Evolutionary conservation across 108 stramenopile species (phyloP), one percentile per base, ranked within the genome.

Genomic region (Discostella stelligeroides): DNA sequence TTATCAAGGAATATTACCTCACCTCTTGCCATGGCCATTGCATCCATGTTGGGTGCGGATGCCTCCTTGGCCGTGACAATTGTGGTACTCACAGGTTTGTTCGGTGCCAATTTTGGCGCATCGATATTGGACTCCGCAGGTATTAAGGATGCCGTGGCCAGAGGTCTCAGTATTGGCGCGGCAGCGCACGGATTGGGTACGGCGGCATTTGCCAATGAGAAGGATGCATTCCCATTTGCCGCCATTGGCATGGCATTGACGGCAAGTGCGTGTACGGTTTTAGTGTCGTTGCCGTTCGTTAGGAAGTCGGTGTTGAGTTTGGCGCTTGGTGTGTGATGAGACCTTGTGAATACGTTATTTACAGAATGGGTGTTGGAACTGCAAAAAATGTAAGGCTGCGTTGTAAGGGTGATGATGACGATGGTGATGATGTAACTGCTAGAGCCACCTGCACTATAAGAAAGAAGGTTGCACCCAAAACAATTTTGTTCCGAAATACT

Each of bases 131-230:
- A 92, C 65, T 45, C 80, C 2, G 61, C 85, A 24, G 91, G 91
- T 5, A 86, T 97, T 24, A 85, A 85, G 66, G 92, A 97, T 80
- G 71, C 95, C 21, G 91, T 94, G 0, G 86, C 94, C 4, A 75
- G 95, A 55, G 96, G 96, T 18, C 66, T 97, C 15, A 90, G 92
- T 1, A 92, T 95, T 42, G 96, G 96, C 13, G 89, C 91, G 18
- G 89, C 93, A 12, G 94, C 94, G n/a, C 96, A 96, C 67, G 95
- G 95, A 2, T 66, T 97, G 21, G 96, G 96, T 17, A 95, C 95
- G 1, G 96, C 95, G 20, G 91, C 91, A 9, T 84, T 97, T 70
- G 86, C 87, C 24, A 86, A 91, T 45, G 96, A 97, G 77, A 80
- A 91, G 57, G 93, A 93, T 47, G 93, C 96, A 9, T 96, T 97